phyloP scores from a whole-genome alignment of 2,329 filamentous ascomycete species.

The Pyricularia grisea region DNA sequence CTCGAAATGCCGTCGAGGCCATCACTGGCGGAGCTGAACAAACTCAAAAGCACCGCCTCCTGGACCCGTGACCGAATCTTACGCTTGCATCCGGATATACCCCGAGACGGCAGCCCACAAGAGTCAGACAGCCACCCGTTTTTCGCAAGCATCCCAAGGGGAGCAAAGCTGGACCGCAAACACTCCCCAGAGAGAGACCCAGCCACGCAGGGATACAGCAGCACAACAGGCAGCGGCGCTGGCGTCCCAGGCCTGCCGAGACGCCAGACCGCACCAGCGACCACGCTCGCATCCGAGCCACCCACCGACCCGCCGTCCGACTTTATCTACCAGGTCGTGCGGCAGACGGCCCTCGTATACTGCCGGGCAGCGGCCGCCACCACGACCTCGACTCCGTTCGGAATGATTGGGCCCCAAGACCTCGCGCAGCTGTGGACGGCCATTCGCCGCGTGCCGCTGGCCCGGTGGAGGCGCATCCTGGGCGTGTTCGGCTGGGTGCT shows the following conservation, averaged over 20 bases:
- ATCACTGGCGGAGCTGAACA: slow-evolving; percentile 24
- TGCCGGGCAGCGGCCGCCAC: slow-evolving; percentile 27
- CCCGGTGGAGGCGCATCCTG: slow-evolving; percentile 34
- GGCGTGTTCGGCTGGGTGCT: slow-evolving; percentile 41
- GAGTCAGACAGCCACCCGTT: neutral
- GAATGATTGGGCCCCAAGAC: slow-evolving; percentile 23
- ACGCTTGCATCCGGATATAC: slow-evolving; percentile 14
- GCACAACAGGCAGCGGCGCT: no score
- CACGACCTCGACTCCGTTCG: slow-evolving; percentile 28
- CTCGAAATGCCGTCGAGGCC: slow-evolving; percentile 26
- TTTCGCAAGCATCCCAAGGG: neutral
- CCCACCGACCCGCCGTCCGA: slow-evolving; percentile 21
- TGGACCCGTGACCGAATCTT: slow-evolving; percentile 30
- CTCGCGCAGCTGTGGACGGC: slow-evolving; percentile 35
- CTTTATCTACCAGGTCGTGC: slow-evolving; percentile 35
- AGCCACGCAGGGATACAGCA: neutral
- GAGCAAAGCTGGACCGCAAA: neutral
- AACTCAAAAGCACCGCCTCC: slow-evolving; percentile 26
- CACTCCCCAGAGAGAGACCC: neutral
- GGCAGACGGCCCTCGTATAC: slow-evolving; percentile 36
- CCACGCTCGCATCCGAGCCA: slow-evolving; percentile 5
- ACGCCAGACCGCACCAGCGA: neutral
- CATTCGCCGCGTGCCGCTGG: slow-evolving; percentile 35
- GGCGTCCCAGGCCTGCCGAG: neutral
- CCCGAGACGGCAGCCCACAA: neutral